Percentiles rank a stretch among this genome's conserved stretches.
These are phyloP conservation scores for Candida montana DNA, from an alignment of 805 yeast genomes.

Conservation along the genomic window DNA sequence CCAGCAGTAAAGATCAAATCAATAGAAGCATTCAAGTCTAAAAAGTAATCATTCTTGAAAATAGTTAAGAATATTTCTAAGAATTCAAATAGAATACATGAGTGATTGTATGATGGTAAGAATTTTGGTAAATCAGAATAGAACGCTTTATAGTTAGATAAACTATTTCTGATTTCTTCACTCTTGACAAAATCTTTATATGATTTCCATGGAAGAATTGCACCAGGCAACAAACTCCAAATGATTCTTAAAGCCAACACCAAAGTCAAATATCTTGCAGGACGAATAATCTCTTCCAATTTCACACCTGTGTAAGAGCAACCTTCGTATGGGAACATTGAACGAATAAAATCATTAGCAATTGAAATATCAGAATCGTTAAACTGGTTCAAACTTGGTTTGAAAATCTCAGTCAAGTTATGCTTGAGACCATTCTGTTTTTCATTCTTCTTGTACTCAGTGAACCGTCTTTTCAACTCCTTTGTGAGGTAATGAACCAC, in stretches of 20 bases:
- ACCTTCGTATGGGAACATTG: constrained; percentile 32
- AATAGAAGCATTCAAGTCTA: constrained; percentile 26
- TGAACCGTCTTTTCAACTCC: constrained; percentile 25
- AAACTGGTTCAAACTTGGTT: constrained; percentile 31
- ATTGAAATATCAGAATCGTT: constrained; percentile 26
- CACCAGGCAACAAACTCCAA: constrained; percentile 31
- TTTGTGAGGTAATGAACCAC: constrained; percentile 30
- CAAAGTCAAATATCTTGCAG: constrained; percentile 23
- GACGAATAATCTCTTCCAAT: constrained; percentile 21
- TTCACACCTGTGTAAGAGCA: constrained; percentile 30
- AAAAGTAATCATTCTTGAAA: constrained; percentile 28
- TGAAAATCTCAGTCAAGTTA: constrained; percentile 28
- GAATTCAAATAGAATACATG: constrained; percentile 32
- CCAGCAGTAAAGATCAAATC: constrained; percentile 33
- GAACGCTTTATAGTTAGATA: constrained; percentile 26
- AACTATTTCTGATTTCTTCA: constrained; percentile 20
- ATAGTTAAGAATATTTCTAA: constrained; percentile 29
- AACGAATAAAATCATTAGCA: constrained; percentile 24
- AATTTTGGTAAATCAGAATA: constrained; percentile 30
- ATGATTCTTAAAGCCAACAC: constrained; percentile 27
- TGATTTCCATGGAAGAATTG: constrained; percentile 32
- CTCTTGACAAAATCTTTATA: constrained; percentile 24
- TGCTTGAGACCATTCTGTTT: constrained; percentile 7
- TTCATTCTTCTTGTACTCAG: constrained; percentile 9
- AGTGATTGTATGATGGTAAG: constrained; percentile 31